Evolutionary conservation across 1,139 yeast species (phyloP), one percentile per base, ranked within the genome.

Genomic region (Candida freyschussii): DNA sequence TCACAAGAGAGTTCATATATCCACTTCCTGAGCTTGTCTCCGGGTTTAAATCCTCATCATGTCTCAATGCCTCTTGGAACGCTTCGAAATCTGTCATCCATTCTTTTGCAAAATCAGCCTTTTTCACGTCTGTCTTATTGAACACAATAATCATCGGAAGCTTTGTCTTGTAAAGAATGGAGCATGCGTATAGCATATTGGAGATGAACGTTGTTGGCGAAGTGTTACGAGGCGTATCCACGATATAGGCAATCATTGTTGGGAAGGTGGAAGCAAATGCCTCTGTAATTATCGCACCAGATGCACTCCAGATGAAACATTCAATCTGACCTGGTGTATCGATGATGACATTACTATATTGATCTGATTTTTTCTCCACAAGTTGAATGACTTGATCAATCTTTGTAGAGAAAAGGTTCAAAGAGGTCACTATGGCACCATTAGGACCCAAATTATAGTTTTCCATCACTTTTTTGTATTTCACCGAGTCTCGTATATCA

Each of bases 251-350:
- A 44, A 93, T 75, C 23, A 91, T 86, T 0, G 98, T 91, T 6
- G 99, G 99, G 57, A 86, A 86, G 3, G 94, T 76, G 2, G 95
- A 84, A 2, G 98, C 98, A 62, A 93, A 83, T 0, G 97, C 89
- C 57, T 93, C 98, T 0, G 97, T 89, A 38, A 93, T 85, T 43
- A 93, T 93, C 14, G 96, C 74, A 8, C 99, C 99, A 29, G 96
- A 84, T 0, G 98, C 98, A 29, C 95, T 81, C 95, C 94, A 83
- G 32, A 91, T 87, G 56, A 91, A 91, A 62, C 96, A 86, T 58
- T 91, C 98, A 43, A 93, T 93, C 60, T 93, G 99, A 7, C 99
- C 99, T 1, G 99, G 99, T 1, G 99, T 93, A 59, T 93, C 99
- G 32, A 91, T 74, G 29, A 93, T 81, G 41, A 91, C 84, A 56